These are phyloP conservation scores for Clathrus columnatus DNA, from an alignment of 768 basidiomycete species.

Conservation along the genomic window DNA sequence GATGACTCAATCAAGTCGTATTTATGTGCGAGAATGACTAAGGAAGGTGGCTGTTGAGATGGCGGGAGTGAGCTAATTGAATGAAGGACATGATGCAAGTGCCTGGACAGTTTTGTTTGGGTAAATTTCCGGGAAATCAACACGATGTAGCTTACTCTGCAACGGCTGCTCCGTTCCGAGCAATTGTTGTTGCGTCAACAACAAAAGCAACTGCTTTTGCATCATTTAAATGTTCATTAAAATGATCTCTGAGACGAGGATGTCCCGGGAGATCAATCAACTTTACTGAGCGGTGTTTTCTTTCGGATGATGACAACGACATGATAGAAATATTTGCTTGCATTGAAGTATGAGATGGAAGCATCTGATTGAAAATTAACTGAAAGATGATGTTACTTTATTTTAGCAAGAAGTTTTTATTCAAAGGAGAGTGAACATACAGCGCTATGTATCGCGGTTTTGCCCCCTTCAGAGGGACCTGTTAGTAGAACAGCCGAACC, in stretches of 20 bases:
- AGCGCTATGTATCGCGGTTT: slow-evolving; percentile 67
- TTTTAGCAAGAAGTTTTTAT: slow-evolving; percentile 1
- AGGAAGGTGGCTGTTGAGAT: slow-evolving; percentile 48
- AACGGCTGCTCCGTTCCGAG: slow-evolving; percentile 62
- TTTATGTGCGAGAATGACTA: slow-evolving; percentile 72
- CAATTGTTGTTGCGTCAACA: slow-evolving; percentile 70
- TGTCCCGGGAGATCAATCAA: slow-evolving; percentile 72
- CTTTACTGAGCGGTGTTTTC: slow-evolving; percentile 41
- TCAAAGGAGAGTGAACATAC: slow-evolving; percentile 32
- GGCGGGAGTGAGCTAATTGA: slow-evolving; percentile 65
- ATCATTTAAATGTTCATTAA: slow-evolving; percentile 51
- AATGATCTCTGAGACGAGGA: slow-evolving; percentile 68
- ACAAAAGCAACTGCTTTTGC: slow-evolving; percentile 68
- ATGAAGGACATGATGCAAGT: slow-evolving; percentile 65
- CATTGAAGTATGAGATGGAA: slow-evolving; percentile 69
- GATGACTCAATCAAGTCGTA: slow-evolving; percentile 48
- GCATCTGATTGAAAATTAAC: slow-evolving; percentile 56
- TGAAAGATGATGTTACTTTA: slow-evolving; percentile 25
- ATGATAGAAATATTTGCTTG: slow-evolving; percentile 57
- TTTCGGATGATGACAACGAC: slow-evolving; percentile 32
- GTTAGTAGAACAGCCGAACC: slow-evolving; percentile 66
- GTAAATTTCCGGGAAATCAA: not conserved
- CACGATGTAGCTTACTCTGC: slow-evolving; percentile 61
- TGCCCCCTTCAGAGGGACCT: slow-evolving; percentile 69
- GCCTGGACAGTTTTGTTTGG: slow-evolving; percentile 34